Conservation (phyloP, 192 early-diverging fungal genomes). For the Mortierella antarctica region DNA sequence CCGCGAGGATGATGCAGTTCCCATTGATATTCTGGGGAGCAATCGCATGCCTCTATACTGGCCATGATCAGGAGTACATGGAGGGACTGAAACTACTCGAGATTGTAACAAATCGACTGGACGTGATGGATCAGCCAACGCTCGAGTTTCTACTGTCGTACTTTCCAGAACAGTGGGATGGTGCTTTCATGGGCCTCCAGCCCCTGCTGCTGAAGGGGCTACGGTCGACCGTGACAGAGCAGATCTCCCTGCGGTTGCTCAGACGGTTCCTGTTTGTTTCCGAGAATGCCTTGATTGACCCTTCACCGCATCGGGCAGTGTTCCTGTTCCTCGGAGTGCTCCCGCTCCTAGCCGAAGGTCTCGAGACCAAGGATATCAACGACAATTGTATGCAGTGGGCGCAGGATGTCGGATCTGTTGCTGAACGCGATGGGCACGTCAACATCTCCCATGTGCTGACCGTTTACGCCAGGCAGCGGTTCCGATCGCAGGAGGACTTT, state of each 20-base stretch:
- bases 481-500: constrained; percentile 80
- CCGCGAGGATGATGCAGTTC: constrained; percentile 66
- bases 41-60: constrained; percentile 76
- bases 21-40: constrained; percentile 88
- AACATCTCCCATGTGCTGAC: constrained; percentile 66
- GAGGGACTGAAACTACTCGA: constrained; percentile 76
- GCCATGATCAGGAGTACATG: constrained; percentile 81
- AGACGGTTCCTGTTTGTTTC: constrained; percentile 66
- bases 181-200: constrained; percentile 80
- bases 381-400: constrained; percentile 65
- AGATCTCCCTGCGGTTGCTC: constrained; percentile 66
- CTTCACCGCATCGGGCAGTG: constrained; percentile 62
- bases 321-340: constrained; percentile 76
- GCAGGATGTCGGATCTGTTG: constrained; percentile 56
- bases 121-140: constrained; percentile 60
- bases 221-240: constrained; percentile 64
- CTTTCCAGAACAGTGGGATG: constrained; percentile 81
- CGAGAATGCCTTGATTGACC: constrained; percentile 72
- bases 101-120: constrained; percentile 68
- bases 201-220: constrained; percentile 80
- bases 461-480: constrained; percentile 72
- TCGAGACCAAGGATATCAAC: constrained; percentile 66
- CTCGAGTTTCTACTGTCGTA: constrained; percentile 64
- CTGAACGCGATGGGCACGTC: constrained; percentile 59
- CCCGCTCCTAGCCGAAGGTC: constrained; percentile 72